Evolutionary conservation across 2,329 filamentous ascomycete species (phyloP), one percentile per base, ranked within the genome.

Genomic region (Cladophialophora carrionii): DNA sequence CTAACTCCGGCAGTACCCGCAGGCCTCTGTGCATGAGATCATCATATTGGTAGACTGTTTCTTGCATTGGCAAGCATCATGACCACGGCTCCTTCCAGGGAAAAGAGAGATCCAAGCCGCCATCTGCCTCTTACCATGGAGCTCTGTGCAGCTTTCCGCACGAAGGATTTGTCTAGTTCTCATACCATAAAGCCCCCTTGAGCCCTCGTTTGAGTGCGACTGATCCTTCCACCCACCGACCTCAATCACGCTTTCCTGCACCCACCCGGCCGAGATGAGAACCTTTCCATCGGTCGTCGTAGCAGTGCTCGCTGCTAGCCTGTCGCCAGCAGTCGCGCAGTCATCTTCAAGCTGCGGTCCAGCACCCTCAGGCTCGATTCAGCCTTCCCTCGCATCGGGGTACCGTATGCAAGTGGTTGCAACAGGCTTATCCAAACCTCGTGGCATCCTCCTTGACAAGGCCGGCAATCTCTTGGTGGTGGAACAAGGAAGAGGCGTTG

Each of bases 391-490:
- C 7, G 71, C 71, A 7, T 71, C 71, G 17, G 71, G 71, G 9
- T 73, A 71, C 54, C 51, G n/a, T 58, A 78, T 78, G 4, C 75
- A 78, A 61, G 76, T 83, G 10, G 79, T 84, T 51, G 81, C 81
- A 9, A 80, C 78, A 22, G 77, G 77, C 9, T 71, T 84, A 48
- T 75, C 73, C 29, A 72, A 73, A 20, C 82, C 82, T 14, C 77
- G 82, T 20, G 78, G 79, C 10, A 78, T 84, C 52, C 72, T 76
- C 10, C 81, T 84, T 68, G 82, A 84, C 73, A 73, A 68, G 22
- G 73, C 75, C 55, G 82, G 81, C 22, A 78, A 79, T 63, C 73
- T 84, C 43, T 75, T 84, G n/a, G 79, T 84, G 4, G 77, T 84
- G 24, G 78, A 83, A 73, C 73, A 76, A 69, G 75, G 71, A 10